Conservation (phyloP, 306 rosid genomes). For the Cercis canadensis region DNA sequence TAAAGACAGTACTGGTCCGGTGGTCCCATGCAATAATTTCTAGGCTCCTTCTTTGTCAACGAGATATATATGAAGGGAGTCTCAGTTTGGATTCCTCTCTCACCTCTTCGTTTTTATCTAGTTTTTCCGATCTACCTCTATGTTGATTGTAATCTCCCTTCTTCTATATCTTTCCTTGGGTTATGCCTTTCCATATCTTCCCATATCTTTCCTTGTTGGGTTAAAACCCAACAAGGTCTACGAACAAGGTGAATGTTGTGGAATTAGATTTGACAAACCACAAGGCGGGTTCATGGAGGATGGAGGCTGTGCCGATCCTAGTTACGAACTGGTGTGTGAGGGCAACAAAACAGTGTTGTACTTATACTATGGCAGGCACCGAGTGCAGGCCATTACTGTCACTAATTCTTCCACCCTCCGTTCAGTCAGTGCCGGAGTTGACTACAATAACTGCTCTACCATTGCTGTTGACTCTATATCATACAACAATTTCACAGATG, state of each 20-base stretch:
- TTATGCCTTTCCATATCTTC: too few relatives aligned
- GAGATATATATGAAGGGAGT: too few relatives aligned
- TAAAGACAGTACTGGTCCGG: too few relatives aligned
- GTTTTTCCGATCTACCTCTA: too few relatives aligned
- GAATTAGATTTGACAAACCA: neutral
- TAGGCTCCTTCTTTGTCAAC: too few relatives aligned
- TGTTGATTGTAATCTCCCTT: too few relatives aligned
- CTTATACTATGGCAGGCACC: constrained; percentile 22
- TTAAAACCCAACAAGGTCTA: too few relatives aligned
- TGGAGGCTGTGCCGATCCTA: neutral
- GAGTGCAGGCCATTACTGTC: neutral
- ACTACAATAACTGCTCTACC: neutral
- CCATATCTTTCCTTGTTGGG: too few relatives aligned
- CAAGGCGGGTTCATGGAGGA: neutral
- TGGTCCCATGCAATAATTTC: too few relatives aligned
- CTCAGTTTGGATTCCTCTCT: too few relatives aligned
- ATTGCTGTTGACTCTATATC: neutral
- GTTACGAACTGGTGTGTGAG: constrained; percentile 10
- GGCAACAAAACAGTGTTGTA: neutral
- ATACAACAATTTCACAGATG: neutral
- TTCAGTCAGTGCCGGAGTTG: constrained; percentile 13
- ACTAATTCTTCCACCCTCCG: neutral
- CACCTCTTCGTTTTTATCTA: too few relatives aligned
- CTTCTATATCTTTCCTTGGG: too few relatives aligned
- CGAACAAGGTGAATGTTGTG: neutral